Conservation (phyloP, 169 alveolate genomes). For the Haemoproteus tartakovskyi region DNA sequence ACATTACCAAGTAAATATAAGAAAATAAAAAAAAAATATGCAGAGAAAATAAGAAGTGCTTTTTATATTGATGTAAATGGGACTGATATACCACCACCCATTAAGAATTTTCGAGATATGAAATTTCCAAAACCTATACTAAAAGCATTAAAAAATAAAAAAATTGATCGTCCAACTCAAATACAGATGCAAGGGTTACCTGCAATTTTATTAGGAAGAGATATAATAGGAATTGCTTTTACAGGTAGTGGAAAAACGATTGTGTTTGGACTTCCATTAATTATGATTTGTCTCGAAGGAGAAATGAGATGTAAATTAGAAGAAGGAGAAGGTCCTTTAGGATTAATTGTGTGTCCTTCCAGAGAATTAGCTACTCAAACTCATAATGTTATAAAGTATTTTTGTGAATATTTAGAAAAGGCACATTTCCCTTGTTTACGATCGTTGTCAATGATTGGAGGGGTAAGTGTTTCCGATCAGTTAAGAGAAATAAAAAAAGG, state of each 20-base stretch:
- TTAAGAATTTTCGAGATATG: slow-evolving; percentile 90
- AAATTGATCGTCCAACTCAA: slow-evolving; percentile 91
- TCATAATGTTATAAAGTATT: slow-evolving; percentile 88
- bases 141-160: slow-evolving; percentile 77
- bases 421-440: slow-evolving; percentile 82
- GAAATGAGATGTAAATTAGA: slow-evolving; percentile 86
- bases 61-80: slow-evolving; percentile 88
- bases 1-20: slow-evolving; percentile 74
- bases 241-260: slow-evolving; percentile 97
- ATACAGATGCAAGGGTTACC: slow-evolving; percentile 97
- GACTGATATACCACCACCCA: slow-evolving; percentile 91
- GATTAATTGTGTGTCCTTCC: slow-evolving; percentile 92
- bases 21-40: slow-evolving; percentile 57
- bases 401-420: no score
- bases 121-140: slow-evolving; percentile 76
- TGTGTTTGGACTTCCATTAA: slow-evolving; percentile 95
- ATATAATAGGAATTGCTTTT: slow-evolving; percentile 97
- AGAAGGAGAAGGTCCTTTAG: slow-evolving; percentile 96
- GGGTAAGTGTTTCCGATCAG: slow-evolving; percentile 91
- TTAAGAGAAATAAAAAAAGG: slow-evolving; percentile 91
- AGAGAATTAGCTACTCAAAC: slow-evolving; percentile 94
- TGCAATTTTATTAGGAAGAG: slow-evolving; percentile 89
- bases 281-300: slow-evolving; percentile 87
- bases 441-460: slow-evolving; percentile 95
- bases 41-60: slow-evolving; percentile 67